phyloP scores from a whole-genome alignment of 768 basidiomycete genomes.

The Leccinum sublutescens region DNA sequence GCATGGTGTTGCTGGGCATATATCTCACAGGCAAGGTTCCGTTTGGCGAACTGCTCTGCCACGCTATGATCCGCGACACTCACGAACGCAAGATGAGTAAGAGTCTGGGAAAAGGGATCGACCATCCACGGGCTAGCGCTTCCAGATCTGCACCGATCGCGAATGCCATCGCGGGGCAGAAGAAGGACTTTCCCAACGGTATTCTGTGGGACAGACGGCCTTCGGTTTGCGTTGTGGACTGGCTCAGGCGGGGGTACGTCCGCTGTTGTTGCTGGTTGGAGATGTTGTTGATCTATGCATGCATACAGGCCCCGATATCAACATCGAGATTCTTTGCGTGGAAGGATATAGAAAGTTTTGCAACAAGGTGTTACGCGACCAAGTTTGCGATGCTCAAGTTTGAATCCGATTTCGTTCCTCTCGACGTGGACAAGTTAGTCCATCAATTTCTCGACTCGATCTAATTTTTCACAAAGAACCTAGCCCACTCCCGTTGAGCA shows the following conservation, averaged over 20 bases:
- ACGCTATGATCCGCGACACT: slow-evolving; percentile 98
- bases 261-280: background rate
- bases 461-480: slow-evolving; percentile 7
- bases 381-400: too few relatives aligned
- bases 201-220: slow-evolving; percentile 98
- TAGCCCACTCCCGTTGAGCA: slow-evolving; percentile 89
- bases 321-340: slow-evolving; percentile 87
- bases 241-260: slow-evolving; percentile 81
- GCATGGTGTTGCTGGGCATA: slow-evolving; percentile 93
- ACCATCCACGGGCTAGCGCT: slow-evolving; percentile 82
- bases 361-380: slow-evolving; percentile 86
- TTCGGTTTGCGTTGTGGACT: slow-evolving; percentile 92
- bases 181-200: slow-evolving; percentile 87
- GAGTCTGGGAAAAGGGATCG: slow-evolving; percentile 95
- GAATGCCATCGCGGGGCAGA: slow-evolving; percentile 88
- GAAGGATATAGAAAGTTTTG: slow-evolving; percentile 81
- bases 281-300: background rate
- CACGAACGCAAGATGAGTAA: slow-evolving; percentile 99
- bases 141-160: slow-evolving; percentile 49
- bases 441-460: background rate
- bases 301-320: slow-evolving; percentile 84
- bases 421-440: too few relatives aligned
- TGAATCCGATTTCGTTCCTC: slow-evolving; percentile 66
- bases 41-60: slow-evolving; percentile 89
- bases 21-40: slow-evolving; percentile 89